Base-by-base conservation (phyloP, 75 land plant genomes). In the Pinus albicaulis region DNA sequence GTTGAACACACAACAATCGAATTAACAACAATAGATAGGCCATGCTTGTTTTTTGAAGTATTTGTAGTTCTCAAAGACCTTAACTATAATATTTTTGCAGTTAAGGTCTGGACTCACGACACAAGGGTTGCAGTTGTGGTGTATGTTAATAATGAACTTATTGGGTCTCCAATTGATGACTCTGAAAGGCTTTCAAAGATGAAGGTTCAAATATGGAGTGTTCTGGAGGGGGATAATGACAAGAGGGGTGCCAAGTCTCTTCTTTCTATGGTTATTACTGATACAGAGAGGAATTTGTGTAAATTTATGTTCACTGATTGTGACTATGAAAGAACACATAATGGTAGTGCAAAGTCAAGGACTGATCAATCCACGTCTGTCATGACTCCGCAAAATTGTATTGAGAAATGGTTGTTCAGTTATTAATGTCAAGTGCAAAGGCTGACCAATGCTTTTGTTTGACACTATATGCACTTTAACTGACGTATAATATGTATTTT, bases 381-480 rank as follows among this genome's bases (percentile, higher is more conserved):
- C 38, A 89, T 97, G 53, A 78, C 85, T 34, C 77, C 92, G 0
- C 86, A 92, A 63, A 88, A 86, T 73, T 92, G 88, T 63, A 63
- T n/a, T 11, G 95, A 97, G 57, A 92, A 85, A 72, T 0, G 93
- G 88, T 24, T 97, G 94, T 57, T 85, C 98, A 11, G 88, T 97
- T 17, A 89, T 97, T 64, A 90, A 83, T 77, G 60, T 97, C 63
- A 85, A 85, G 71, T 90, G 91, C 41, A 79, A 65, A 14, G 98
- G 94, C 65, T 82, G 99, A 20, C 91, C 99, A 20, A 97, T 94
- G 83, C 82, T 97, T 28, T 79, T 97, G 5, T 97, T 97, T 84
- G 98, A 97, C 74, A 89, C 90, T 3, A 90, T 97, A 19, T 97
- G 93, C 78, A 94, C 99, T 15, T 84, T 97, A 59, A 97, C 98